phyloP scores from a whole-genome alignment of 495 filamentous ascomycete genomes.

The Amphirosellinia nigrospora region DNA sequence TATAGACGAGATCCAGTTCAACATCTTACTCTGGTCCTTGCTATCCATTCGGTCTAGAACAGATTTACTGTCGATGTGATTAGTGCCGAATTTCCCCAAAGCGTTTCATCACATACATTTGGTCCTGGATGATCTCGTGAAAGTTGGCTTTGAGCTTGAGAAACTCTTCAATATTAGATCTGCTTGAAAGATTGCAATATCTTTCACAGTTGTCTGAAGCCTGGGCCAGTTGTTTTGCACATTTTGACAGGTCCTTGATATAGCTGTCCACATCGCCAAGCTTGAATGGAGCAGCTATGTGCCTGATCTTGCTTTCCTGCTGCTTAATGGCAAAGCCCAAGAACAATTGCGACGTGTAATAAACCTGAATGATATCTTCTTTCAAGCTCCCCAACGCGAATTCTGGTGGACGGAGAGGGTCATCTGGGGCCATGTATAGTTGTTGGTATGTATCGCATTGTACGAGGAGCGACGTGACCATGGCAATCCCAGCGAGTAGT shows the following conservation, averaged over 20 bases:
- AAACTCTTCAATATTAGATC: not conserved
- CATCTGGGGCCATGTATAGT: slow-evolving; percentile 14
- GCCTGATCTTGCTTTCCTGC: not conserved
- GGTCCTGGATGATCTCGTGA: not conserved
- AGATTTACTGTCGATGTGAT: not conserved
- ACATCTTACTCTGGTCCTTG: not conserved
- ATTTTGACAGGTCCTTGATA: not conserved
- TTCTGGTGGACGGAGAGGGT: not conserved
- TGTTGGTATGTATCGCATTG: slow-evolving; percentile 20
- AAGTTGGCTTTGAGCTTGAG: not conserved
- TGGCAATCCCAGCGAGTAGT: slow-evolving; percentile 6
- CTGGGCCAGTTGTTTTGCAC: not conserved
- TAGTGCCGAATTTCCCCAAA: not conserved
- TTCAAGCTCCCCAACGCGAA: not conserved
- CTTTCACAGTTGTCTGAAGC: not conserved
- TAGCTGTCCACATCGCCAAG: not conserved
- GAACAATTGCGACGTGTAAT: not conserved
- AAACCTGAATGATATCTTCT: not conserved
- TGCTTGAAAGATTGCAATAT: not conserved
- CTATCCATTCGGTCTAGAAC: not conserved
- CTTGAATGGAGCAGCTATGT: not conserved
- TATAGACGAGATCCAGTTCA: slow-evolving; percentile 7
- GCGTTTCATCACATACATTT: not conserved
- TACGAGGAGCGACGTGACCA: slow-evolving; percentile 3
- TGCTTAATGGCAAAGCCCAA: slow-evolving; percentile 1